Evolutionary conservation across 495 filamentous ascomycete genomes (phyloP), one percentile per base, ranked within the genome.

Genomic region (Aspergillus homomorphus): DNA sequence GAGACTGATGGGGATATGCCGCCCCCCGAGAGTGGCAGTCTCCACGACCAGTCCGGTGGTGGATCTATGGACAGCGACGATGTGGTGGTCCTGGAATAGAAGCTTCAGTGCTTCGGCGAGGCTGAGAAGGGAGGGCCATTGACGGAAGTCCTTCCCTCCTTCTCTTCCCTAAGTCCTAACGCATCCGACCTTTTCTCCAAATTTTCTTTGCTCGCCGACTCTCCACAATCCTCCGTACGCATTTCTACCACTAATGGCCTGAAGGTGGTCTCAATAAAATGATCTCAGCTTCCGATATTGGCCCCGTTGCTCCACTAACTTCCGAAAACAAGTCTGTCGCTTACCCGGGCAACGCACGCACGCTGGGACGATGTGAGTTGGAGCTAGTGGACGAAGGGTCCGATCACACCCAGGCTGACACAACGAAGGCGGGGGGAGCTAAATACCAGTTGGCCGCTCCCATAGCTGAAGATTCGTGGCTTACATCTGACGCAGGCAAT

Each of bases 51-150:
- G 50, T 14, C 59, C 20, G 62, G 68, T 33, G 65, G 62, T 44
- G 62, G 65, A 23, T 71, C 68, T 56, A 70, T 72, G 68, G 72
- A 75, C 48, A 66, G 53, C 1, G 74, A 75, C 38, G 75, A 77
- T 49, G 67, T 77, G 20, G 73, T 77, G 48, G 60, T 78, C 21
- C 65, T 78, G 59, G 66, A 72, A 20, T 75, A 62, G 72, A 51
- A 55, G 41, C 49, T 15, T 44, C 7, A n/a, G 7, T 18, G 38
- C 18, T 43, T 51, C 12, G 19, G 22, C 28, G 56, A 38, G n/a
- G 22, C 18, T n/a, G 33, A 45, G 53, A 53, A 18, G 23, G 23
- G 28, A 30, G 33, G 33, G 4, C 6, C 33, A 2, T 2, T 51
- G 48, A 24, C 12, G 23, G 18, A 19, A 15, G 15, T 51, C n/a